Evolutionary conservation across 2,329 filamentous ascomycete species (phyloP), one percentile per base, ranked within the genome.

Genomic region (Zymoseptoria crescenta): DNA sequence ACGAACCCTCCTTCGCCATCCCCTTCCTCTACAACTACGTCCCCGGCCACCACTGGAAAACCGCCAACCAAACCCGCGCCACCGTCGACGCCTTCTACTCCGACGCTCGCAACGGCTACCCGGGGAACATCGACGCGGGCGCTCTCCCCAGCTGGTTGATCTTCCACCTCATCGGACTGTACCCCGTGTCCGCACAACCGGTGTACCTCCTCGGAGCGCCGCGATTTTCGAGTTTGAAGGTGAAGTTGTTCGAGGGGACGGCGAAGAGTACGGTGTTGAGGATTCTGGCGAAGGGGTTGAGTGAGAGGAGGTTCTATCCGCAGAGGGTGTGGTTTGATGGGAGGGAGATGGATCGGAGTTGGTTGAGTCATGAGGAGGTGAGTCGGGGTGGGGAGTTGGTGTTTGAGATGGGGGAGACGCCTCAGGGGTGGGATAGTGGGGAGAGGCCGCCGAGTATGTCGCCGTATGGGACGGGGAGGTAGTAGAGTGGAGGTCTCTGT

Each of bases 101-200:
- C 59, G 74, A 74, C 54, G 66, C 64, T 0, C 69, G 68, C 0
- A 72, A 73, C 30, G 77, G 77, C 0, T 74, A 78, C 1, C 77
- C 77, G 0, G 77, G 77, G 0, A 79, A 79, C 56, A 76, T 72
- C 8, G 77, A 79, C 62, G 75, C 74, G 1, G 77, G 79, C 0
- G 78, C 78, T 1, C 67, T 81, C 62, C 78, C 80, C 50, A 78
- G 75, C 51, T 81, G 79, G 79, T 68, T 81, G 2, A 63, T 81
- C 0, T 81, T 77, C 75, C 75, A 80, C 58, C 76, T 81, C 68
- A 62, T 81, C 0, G 79, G 79, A 0, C 62, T 80, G 51, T 80
- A 79, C 62, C 78, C 78, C 0, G 70, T 80, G 1, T 76, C 78
- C 24, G 79, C 77, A 0, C 77, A 79, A 21, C 74, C 77, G 0